Percentiles rank a stretch among this genome's conserved stretches.
phyloP scores from a whole-genome alignment of 257 asterid species.

The Jaltomata sinuosa region DNA sequence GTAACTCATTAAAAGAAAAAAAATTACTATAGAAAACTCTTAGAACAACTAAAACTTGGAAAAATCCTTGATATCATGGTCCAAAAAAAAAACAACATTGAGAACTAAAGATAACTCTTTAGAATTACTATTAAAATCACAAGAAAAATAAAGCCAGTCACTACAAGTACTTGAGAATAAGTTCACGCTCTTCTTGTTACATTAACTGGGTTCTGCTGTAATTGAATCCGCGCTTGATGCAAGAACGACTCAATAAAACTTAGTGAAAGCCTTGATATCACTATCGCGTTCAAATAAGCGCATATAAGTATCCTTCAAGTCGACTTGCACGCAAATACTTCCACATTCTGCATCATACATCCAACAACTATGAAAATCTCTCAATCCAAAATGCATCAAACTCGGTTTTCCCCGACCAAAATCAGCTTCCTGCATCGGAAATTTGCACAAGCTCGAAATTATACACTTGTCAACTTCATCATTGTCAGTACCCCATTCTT shows the following conservation, averaged over 20 bases:
- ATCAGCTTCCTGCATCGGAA: neutral
- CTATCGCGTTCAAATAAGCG: neutral
- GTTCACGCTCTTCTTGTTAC: neutral
- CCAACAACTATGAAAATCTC: neutral
- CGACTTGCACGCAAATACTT: neutral
- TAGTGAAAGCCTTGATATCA: neutral
- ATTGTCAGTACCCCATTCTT: neutral
- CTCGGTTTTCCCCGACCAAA: neutral
- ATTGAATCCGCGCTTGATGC: neutral
- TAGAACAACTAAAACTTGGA: too few relatives aligned
- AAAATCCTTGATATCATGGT: too few relatives aligned
- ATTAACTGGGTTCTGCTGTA: neutral
- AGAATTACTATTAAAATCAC: neutral
- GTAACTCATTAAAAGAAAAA: too few relatives aligned
- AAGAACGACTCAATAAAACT: neutral
- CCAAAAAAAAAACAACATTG: neutral
- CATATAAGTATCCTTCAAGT: neutral
- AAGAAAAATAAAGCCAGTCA: neutral
- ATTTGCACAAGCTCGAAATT: neutral
- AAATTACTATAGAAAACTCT: too few relatives aligned
- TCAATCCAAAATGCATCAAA: neutral
- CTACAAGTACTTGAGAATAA: neutral
- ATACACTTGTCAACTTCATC: neutral
- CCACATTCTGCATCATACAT: neutral
- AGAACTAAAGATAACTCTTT: neutral